Evolutionary conservation across 345 rosid species (phyloP).

Genomic region (Eucalyptus fibrosa): DNA sequence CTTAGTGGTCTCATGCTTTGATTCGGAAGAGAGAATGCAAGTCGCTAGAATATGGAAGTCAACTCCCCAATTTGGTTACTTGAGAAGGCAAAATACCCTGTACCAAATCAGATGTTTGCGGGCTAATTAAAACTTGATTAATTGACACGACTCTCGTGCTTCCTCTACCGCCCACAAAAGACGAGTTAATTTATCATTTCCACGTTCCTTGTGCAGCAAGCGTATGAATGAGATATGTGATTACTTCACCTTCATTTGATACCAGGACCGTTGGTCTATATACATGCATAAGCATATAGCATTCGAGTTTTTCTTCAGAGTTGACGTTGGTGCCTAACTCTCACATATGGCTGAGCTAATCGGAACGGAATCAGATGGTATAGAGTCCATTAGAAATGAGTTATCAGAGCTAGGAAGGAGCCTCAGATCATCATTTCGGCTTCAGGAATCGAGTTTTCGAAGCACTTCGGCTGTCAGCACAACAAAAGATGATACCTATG

Average conservation of each 20-base stretch:
- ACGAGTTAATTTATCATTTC: background rate
- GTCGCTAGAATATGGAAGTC: background rate
- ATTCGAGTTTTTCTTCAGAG: background rate
- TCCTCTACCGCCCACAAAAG: background rate
- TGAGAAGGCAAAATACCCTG: background rate
- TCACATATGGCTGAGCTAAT: slow-evolving; percentile 34
- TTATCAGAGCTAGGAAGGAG: slow-evolving; percentile 60
- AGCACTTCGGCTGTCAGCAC: slow-evolving; percentile 13
- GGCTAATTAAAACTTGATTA: background rate
- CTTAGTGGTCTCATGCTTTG: background rate
- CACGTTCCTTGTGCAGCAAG: background rate
- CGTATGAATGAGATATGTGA: background rate
- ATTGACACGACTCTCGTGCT: background rate
- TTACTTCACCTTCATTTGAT: background rate
- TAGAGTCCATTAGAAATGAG: slow-evolving; percentile 52
- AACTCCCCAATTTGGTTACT: background rate
- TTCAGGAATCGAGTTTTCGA: slow-evolving; percentile 26
- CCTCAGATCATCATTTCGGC: slow-evolving; percentile 43
- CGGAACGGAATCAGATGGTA: slow-evolving; percentile 34
- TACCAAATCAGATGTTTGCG: background rate
- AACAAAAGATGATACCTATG: slow-evolving; percentile 11
- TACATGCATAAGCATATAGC: background rate
- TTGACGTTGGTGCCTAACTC: background rate
- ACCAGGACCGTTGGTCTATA: background rate
- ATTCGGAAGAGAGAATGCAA: background rate